Evolutionary conservation across 2,329 filamentous ascomycete genomes (phyloP).

Genomic region (Cladobotryum mycophilum): DNA sequence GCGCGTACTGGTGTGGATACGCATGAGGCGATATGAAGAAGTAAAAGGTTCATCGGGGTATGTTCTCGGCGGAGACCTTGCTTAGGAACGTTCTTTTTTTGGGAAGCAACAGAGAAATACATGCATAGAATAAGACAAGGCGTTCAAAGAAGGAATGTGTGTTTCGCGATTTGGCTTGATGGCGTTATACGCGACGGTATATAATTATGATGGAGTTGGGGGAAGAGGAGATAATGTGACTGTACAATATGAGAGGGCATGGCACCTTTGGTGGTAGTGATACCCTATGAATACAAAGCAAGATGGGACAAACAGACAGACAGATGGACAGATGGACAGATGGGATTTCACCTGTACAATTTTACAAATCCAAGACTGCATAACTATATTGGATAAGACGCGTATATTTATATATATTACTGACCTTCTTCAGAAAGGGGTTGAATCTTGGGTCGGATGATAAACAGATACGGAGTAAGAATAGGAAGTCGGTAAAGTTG

Average conservation of each 20-base stretch:
- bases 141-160: neutral
- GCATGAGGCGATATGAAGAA: constrained; percentile 1
- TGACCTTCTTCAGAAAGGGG: no score
- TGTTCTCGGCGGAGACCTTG: neutral
- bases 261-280: neutral
- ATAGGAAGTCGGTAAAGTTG: no score
- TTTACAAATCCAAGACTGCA: no score
- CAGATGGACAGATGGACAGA: neutral
- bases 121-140: neutral
- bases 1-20: constrained; percentile 19
- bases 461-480: no score
- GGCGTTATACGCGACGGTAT: no score
- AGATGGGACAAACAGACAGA: neutral
- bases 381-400: neutral
- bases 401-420: no score
- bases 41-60: neutral
- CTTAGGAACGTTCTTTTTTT: neutral
- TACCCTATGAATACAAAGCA: constrained; percentile 1
- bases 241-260: neutral
- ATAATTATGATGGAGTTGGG: no score
- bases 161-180: no score
- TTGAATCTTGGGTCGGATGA: no score
- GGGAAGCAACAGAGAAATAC: neutral
- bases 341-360: neutral
- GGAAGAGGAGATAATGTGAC: neutral